Evolutionary conservation across 2,329 filamentous ascomycete genomes (phyloP).

Genomic region (Fusarium citri): DNA sequence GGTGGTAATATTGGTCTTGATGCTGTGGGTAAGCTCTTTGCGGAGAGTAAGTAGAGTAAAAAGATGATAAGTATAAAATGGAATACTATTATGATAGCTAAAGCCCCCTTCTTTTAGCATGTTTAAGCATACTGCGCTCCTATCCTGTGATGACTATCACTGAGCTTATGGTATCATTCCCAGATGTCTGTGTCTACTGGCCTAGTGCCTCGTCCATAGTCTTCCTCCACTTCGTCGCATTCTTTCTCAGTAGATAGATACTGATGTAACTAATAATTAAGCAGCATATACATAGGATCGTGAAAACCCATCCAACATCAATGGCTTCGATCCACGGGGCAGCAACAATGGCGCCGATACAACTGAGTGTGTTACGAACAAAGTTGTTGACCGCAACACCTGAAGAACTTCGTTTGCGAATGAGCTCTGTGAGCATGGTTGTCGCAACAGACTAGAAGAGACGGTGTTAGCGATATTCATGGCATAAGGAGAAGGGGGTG

Average conservation of each 20-base stretch:
- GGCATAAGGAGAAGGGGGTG: neutral
- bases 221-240: slow-evolving; percentile 71
- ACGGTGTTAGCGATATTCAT: slow-evolving; percentile 13
- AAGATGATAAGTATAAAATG: neutral
- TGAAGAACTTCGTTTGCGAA: slow-evolving; percentile 75
- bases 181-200: slow-evolving; percentile 12
- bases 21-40: slow-evolving; percentile 64
- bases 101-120: neutral
- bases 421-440: slow-evolving; percentile 88
- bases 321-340: slow-evolving; percentile 77
- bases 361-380: slow-evolving; percentile 81
- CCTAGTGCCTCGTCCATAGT: slow-evolving; percentile 66
- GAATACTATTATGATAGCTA: neutral
- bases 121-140: neutral
- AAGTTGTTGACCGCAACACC: slow-evolving; percentile 88
- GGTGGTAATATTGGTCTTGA: slow-evolving; percentile 71
- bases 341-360: slow-evolving; percentile 75
- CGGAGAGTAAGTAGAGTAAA: slow-evolving; percentile 17
- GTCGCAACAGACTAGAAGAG: slow-evolving; percentile 67
- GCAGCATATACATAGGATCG: slow-evolving; percentile 64
- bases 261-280: slow-evolving; percentile 67
- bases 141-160: neutral
- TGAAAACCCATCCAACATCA: slow-evolving; percentile 82
- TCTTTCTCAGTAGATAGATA: slow-evolving; percentile 71
- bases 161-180: neutral